Evolutionary conservation across 139 green algal genomes (phyloP).

Genomic region (Chlorella vulgaris): DNA sequence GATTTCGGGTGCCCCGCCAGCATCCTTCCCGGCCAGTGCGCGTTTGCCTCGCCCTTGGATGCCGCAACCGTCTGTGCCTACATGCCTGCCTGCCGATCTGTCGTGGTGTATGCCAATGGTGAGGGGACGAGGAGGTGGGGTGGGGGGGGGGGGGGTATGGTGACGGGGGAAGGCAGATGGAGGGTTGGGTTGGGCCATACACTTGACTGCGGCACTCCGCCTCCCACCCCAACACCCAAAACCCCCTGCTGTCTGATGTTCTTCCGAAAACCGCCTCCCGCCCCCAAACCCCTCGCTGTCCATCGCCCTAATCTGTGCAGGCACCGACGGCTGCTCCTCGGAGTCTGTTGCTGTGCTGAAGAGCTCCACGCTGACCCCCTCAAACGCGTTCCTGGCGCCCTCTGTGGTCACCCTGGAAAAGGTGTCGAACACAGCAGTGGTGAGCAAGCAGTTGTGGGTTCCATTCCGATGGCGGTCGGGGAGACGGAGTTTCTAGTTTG

Average conservation of each 20-base stretch:
- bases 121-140: background rate
- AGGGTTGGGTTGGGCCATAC: too few relatives aligned
- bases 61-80: background rate
- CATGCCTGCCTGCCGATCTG: background rate
- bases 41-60: background rate
- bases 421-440: background rate
- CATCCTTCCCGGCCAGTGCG: background rate
- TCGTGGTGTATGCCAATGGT: background rate
- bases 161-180: too few relatives aligned
- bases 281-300: background rate
- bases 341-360: background rate
- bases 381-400: background rate
- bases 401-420: background rate
- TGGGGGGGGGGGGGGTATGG: background rate
- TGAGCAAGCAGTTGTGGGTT: too few relatives aligned
- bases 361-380: background rate
- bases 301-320: background rate
- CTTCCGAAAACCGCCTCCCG: too few relatives aligned
- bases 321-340: background rate
- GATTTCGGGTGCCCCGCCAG: background rate
- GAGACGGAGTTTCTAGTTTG: background rate
- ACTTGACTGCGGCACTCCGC: too few relatives aligned
- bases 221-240: too few relatives aligned
- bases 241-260: too few relatives aligned
- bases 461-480: too few relatives aligned